Base-by-base conservation (phyloP, 768 basidiomycete genomes). In the Tubosaeta sp. region DNA sequence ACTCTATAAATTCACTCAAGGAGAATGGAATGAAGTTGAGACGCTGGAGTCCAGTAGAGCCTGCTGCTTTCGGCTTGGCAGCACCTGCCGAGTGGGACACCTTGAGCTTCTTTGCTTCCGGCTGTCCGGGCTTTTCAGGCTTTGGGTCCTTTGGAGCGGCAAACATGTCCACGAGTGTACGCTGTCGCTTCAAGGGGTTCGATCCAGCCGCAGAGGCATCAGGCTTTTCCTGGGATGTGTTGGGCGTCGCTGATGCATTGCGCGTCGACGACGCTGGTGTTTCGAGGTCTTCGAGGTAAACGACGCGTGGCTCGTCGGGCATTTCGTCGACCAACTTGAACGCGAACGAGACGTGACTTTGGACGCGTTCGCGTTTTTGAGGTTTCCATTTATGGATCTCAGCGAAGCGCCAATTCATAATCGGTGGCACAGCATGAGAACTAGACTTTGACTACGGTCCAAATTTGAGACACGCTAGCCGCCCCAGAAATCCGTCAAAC, bases 1-100 rank as follows among this genome's bases (percentile, higher is more conserved):
- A 76, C 4, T 75, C 76, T 37, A 71, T 57, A 59, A 76, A 89
- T 26, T 73, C 75, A 11, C 71, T 73, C 57, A 80, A 54, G 27
- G 85, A 86, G 66, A 89, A 88, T 9, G 86, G 83, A 39, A 89
- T 84, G 11, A 81, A 76, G 63, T 88, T 86, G 32, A 88, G 62
- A 10, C 74, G 58, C 50, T 69, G 70, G 25, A 57, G 51, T 50
- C 53, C 47, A 51, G 57, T 48, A 26, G 70, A 50, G 16, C 43
- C 32, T 14, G 45, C 25, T 19, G 32, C 55, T 16, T 55, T 54
- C 26, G 43, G 46, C 35, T 50, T 56, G 49, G 42, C 22, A 44
- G 55, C 48, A 44, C 57, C 59, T 25, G 59, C 29, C 37, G 56
- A 37, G n/a, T 66, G 63, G 11, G 66, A 46, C 13, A 75, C 57